phyloP scores from a whole-genome alignment of 2,329 filamentous ascomycete genomes.

The Ceratocystis albifundus region DNA sequence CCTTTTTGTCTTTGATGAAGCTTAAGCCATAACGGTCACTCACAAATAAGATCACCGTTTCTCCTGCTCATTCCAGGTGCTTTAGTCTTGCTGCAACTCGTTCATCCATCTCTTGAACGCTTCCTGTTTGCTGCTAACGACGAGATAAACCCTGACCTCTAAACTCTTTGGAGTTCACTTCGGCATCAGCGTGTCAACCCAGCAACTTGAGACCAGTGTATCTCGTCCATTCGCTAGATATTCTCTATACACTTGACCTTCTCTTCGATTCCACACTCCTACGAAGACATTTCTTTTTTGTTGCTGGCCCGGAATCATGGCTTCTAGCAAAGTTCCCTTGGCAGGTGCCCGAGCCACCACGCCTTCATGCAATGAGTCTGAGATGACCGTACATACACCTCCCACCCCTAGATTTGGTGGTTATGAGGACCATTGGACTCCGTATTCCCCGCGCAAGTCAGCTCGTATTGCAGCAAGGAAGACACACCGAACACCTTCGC shows the following conservation, averaged over 20 bases:
- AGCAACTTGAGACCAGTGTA: background rate
- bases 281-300: no score
- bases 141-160: background rate
- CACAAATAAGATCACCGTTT: constrained; percentile 1
- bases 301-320: constrained; percentile 28
- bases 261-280: no score
- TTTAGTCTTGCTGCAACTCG: background rate
- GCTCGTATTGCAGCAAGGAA: constrained; percentile 49
- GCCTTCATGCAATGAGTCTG: constrained; percentile 44
- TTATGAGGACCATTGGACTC: constrained; percentile 57
- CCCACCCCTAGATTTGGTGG: constrained; percentile 44
- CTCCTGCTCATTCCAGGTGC: background rate
- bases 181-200: background rate
- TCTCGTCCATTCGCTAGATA: constrained; percentile 15
- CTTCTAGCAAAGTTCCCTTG: constrained; percentile 22
- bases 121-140: background rate
- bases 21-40: background rate
- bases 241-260: background rate
- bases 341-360: constrained; percentile 37
- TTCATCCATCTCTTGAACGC: constrained; percentile 1
- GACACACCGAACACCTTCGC: constrained; percentile 45
- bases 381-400: constrained; percentile 47
- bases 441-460: constrained; percentile 60
- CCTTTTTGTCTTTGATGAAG: background rate
- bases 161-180: background rate